Evolutionary conservation across 1,139 yeast genomes (phyloP), one percentile per base, ranked within the genome.

Genomic region (Protomyces inouyei): DNA sequence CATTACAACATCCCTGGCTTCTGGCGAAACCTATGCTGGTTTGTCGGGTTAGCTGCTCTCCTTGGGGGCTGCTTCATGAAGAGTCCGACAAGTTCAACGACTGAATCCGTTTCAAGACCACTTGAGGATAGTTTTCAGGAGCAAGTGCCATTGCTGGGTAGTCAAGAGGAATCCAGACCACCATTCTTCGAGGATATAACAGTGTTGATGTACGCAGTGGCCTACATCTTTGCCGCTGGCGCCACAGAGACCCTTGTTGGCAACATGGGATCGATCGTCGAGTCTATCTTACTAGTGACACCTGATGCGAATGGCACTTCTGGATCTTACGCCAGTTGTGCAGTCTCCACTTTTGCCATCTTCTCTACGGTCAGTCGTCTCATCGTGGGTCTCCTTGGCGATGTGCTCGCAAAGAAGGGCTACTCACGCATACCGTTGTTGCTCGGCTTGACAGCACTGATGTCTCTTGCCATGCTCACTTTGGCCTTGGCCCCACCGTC

Each of bases 211-310:
- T 59, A 52, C 36, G 63, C 57, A 3, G 43, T 52, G 9, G 63
- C 57, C 21, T 59, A 59, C 52, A 25, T 59, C 12, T 21, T 59
- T n/a, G 53, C 52, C 28, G 63, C 63, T 3, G 63, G 63, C 35
- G 28, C 57, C 9, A 52, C 63, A 32, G 63, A 59, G 63, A 59
- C 63, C 23, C 45, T 59, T 16, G 63, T 59, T 14, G 63, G 57
- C 8, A 59, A 59, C 45, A 59, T 59, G 63, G 63, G 63, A 2
- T 59, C 63, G 3, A 43, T 59, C 18, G 43, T 59, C 12, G 55
- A 25, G 14, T 59, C 63, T 25, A 59, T 59, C 53, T 16, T 14
- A 14, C 32, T 14, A 2, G 25, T 1, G 3, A 14, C 43, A 5
- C 6, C n/a, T 3, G 23, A 35, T n/a, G 12, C 43, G 4, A 18